Evolutionary conservation across 306 rosid species (phyloP), one percentile per base, ranked within the genome.

Genomic region (Bauhinia variegata): DNA sequence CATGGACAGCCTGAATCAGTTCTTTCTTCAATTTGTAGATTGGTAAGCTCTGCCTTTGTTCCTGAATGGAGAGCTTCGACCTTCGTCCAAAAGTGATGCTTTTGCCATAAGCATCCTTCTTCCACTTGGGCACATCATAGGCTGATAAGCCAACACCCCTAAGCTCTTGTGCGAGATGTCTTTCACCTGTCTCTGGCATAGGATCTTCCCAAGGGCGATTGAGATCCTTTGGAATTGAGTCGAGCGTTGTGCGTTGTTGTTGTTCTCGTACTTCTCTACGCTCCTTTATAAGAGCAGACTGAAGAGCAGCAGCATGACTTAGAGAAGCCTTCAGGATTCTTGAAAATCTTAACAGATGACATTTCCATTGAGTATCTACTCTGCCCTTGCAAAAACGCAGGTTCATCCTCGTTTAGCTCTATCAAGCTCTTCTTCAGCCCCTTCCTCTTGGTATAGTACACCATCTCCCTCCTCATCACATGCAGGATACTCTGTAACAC

Each of bases 121-220:
- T 83, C 87, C 87, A 83, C 66, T 79, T 84, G 0, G 87, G 87
- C 84, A 79, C 75, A 55, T 83, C 87, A 63, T 83, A 83, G 63
- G 87, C 87, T 0, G 87, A 83, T 65, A 83, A 76, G 32, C 87
- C 87, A 69, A 83, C 82, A 37, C 84, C 87, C 64, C 87, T 76
- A 7, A 83, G 87, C 69, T 83, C 87, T 64, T 83, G 87, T 23
- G 85, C 87, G 54, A 83, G 87, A 79, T 83, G 87, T 63, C 85
- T 83, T 71, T 83, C 87, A 49, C 87, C 87, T 2, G 82, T 79
- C 69, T 83, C 87, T 2, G 87, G 87, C 87, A 83, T 79, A 39
- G 87, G 87, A 50, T 83, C 87, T 76, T 83, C 87, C 87, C 87
- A 83, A 10, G 87, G 87, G 48, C 87, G 84, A 83, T 83, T 83